Percentiles rank a stretch among this genome's conserved stretches.
These are phyloP conservation scores for Ceratobasidium papillatum DNA, from an alignment of 1,284 basidiomycete genomes.

Conservation along the genomic window DNA sequence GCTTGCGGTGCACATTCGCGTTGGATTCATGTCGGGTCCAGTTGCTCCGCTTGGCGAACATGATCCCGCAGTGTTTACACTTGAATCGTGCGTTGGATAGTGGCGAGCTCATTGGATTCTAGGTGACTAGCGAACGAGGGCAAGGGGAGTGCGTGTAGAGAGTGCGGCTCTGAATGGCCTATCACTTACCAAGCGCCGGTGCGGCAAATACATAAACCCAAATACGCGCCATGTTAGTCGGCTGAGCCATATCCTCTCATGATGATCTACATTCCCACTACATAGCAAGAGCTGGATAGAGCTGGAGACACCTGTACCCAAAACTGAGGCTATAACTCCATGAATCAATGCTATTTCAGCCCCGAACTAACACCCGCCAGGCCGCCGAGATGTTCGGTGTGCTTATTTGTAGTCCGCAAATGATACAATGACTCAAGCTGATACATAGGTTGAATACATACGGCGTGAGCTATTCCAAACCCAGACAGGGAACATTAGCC, in stretches of 20 bases:
- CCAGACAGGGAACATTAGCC: background rate
- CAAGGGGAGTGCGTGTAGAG: constrained; percentile 23
- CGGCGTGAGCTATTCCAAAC: no score
- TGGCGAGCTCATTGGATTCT: constrained; percentile 8
- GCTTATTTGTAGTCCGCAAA: background rate
- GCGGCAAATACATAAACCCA: constrained; percentile 14
- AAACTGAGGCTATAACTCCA: background rate
- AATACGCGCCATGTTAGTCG: constrained; percentile 19
- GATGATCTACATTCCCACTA: background rate
- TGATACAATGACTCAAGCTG: background rate
- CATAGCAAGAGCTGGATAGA: background rate
- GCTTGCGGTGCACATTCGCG: constrained; percentile 34
- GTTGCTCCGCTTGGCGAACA: constrained; percentile 36
- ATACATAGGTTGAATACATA: background rate
- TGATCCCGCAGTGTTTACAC: constrained; percentile 31
- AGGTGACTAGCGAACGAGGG: constrained; percentile 13
- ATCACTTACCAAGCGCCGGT: constrained; percentile 35
- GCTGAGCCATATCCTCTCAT: background rate
- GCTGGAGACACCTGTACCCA: background rate
- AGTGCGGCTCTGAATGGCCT: constrained; percentile 25
- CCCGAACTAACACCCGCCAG: background rate
- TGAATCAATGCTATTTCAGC: background rate
- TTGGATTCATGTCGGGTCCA: constrained; percentile 36
- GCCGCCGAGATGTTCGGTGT: background rate
- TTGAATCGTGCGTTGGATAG: constrained; percentile 16